Percentiles rank a stretch among this genome's conserved stretches.
phyloP scores from a whole-genome alignment of 441 rosid genomes.

The Geranium incanum region DNA sequence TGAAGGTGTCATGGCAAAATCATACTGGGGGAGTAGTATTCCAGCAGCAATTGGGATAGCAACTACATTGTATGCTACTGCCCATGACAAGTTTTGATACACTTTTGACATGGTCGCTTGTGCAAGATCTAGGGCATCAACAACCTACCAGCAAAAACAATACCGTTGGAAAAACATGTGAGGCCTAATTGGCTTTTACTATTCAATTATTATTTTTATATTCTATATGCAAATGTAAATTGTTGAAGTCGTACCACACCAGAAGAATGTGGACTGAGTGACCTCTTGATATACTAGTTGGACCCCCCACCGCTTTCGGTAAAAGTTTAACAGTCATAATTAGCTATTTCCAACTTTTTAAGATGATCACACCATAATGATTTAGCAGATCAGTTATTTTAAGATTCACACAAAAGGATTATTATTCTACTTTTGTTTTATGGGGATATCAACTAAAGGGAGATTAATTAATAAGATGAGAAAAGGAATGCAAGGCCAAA shows the following conservation, averaged over 20 bases:
- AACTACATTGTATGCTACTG: conserved; percentile 63
- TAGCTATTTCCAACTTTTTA: background rate
- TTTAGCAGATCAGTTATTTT: background rate
- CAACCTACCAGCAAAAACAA: conserved; percentile 38
- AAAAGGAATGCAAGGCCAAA: background rate
- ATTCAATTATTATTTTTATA: too few species aligned
- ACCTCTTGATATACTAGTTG: too few species aligned
- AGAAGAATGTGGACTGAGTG: too few species aligned
- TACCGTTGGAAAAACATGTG: background rate
- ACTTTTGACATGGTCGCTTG: conserved; percentile 87
- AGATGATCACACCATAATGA: background rate
- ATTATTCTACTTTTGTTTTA: background rate
- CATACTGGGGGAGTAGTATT: conserved; percentile 72
- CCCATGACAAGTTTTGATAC: conserved; percentile 85
- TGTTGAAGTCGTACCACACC: too few species aligned
- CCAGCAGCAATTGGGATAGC: conserved; percentile 92
- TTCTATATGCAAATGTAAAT: too few species aligned
- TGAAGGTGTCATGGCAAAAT: conserved; percentile 89
- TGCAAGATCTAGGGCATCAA: conserved; percentile 76
- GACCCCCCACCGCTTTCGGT: background rate
- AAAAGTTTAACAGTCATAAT: background rate
- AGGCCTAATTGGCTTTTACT: background rate
- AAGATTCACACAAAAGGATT: background rate
- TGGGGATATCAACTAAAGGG: background rate
- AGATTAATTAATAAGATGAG: too few species aligned